phyloP scores from a whole-genome alignment of 495 filamentous ascomycete species.

The Aspergillus sclerotiicarbonarius region DNA sequence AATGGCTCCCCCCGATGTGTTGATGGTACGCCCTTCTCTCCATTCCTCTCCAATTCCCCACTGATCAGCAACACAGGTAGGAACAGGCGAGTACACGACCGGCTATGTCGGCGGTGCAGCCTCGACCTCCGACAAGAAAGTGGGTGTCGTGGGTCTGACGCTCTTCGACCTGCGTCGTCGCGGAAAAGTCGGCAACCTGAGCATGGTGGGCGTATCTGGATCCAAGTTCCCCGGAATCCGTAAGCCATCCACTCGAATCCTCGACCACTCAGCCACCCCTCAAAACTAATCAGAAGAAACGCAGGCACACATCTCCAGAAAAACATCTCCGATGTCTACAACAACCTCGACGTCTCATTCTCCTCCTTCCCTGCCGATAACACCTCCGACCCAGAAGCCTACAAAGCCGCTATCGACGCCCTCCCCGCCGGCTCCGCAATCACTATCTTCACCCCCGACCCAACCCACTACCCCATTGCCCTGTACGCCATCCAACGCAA shows the following conservation, averaged over 20 bases:
- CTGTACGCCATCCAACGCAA: conserved; percentile 84
- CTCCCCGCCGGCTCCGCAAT: conserved; percentile 82
- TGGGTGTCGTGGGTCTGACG: conserved; percentile 86
- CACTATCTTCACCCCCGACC: conserved; percentile 95
- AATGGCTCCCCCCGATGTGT: conserved; percentile 78
- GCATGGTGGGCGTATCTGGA: conserved; percentile 88
- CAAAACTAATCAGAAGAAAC: background rate
- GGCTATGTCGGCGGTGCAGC: conserved; percentile 78
- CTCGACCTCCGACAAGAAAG: conserved; percentile 85
- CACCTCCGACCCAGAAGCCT: conserved; percentile 70
- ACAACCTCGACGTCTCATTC: conserved; percentile 80
- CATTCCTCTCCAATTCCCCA: conserved; percentile 16
- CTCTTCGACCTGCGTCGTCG: conserved; percentile 86
- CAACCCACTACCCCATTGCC: conserved; percentile 92
- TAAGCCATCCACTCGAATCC: conserved; percentile 37
- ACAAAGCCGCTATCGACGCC: conserved; percentile 86
- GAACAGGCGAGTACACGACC: conserved; percentile 95
- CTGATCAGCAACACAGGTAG: conserved; percentile 52
- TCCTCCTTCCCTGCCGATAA: conserved; percentile 74
- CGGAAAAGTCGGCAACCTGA: conserved; percentile 80
- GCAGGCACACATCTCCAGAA: conserved; percentile 79
- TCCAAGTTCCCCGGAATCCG: conserved; percentile 88
- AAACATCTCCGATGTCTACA: conserved; percentile 87
- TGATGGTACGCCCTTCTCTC: conserved; percentile 61
- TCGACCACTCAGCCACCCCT: background rate